phyloP scores from a whole-genome alignment of 805 yeast genomes.

The Pichia exigua region DNA sequence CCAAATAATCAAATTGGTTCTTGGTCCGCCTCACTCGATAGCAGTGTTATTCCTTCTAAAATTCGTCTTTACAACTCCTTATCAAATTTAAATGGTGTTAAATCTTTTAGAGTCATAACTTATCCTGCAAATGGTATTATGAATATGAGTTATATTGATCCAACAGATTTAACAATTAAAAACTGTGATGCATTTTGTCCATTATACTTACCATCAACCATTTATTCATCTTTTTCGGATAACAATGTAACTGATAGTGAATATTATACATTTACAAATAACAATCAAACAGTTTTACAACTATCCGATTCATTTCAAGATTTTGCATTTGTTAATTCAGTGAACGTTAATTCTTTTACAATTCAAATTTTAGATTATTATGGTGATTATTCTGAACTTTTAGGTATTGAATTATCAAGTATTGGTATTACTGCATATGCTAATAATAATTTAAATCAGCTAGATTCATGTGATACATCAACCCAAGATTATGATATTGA shows the following conservation, averaged over 20 bases:
- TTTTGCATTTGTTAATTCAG: conserved; percentile 65
- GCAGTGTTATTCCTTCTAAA: conserved; percentile 56
- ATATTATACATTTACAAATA: conserved; percentile 13
- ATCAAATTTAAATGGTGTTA: conserved; percentile 35
- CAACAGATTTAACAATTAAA: conserved; percentile 44
- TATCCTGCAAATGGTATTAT: conserved; percentile 80
- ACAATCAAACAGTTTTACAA: conserved; percentile 13
- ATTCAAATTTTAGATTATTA: conserved; percentile 59
- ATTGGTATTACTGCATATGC: conserved; percentile 60
- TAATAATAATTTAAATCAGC: conserved; percentile 53
- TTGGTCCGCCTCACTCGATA: conserved; percentile 55
- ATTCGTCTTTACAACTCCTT: conserved; percentile 63
- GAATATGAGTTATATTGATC: conserved; percentile 84
- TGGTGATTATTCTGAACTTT: conserved; percentile 60
- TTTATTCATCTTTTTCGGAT: conserved; percentile 19
- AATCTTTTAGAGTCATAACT: conserved; percentile 65
- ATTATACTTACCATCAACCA: conserved; percentile 33
- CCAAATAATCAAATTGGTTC: conserved; percentile 46
- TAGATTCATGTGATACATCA: conserved; percentile 2
- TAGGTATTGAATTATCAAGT: conserved; percentile 68
- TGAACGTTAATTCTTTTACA: conserved; percentile 54
- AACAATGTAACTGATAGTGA: not conserved
- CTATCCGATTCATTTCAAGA: conserved; percentile 52
- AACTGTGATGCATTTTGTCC: conserved; percentile 92
- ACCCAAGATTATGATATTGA: conserved; percentile 1